Conservation (phyloP, 306 rosid species). For the Hylodesmum podocarpum region DNA sequence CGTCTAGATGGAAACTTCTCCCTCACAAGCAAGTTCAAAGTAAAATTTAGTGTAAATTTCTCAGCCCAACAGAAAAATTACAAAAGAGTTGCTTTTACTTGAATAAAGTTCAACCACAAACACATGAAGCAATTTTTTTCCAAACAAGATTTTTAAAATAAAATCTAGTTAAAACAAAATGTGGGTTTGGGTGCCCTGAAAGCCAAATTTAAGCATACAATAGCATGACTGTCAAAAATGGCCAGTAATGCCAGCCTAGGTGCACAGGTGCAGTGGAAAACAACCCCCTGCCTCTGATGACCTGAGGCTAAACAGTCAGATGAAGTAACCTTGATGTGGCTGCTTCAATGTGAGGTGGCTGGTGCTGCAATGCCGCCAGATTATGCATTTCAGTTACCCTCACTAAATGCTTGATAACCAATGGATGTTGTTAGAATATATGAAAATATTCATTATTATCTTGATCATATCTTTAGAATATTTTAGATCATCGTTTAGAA, state of each 20-base stretch:
- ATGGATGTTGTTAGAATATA: not conserved
- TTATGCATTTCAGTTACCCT: not conserved
- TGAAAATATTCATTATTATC: not conserved
- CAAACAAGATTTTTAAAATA: not conserved
- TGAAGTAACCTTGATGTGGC: not conserved
- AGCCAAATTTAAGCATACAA: not conserved
- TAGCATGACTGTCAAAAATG: conserved; percentile 1
- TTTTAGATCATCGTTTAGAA: not conserved
- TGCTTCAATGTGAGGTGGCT: not conserved
- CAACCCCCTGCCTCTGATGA: not conserved
- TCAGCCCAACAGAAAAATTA: not conserved
- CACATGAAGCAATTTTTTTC: not conserved
- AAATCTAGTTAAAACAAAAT: not conserved
- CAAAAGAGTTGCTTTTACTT: not conserved
- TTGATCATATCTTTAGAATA: not conserved
- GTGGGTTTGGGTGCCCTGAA: not conserved
- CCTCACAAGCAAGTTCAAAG: not conserved
- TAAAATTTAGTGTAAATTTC: not conserved
- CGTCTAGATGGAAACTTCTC: not conserved
- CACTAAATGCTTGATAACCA: not conserved
- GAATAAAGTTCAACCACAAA: not conserved
- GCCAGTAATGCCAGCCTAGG: not conserved
- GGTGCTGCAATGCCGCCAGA: not conserved
- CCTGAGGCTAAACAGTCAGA: not conserved
- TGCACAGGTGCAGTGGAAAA: not conserved